These are phyloP conservation scores for Starmera quercuum DNA, from an alignment of 805 yeast species.

Conservation along the genomic window DNA sequence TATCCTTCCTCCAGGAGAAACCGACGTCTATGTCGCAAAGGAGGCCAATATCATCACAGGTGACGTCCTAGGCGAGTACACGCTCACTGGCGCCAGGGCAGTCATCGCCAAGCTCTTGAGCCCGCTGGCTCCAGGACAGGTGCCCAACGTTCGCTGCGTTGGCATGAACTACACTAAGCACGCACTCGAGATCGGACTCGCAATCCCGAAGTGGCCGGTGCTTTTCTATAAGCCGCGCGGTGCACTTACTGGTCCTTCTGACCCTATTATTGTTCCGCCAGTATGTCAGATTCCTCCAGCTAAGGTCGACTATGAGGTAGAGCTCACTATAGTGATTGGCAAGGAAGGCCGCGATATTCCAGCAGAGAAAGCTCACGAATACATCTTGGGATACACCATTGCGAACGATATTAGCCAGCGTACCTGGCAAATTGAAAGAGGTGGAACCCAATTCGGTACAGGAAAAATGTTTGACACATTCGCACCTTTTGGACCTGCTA, in stretches of 20 bases:
- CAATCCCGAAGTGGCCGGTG: slow-evolving; percentile 41
- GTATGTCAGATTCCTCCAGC: slow-evolving; percentile 26
- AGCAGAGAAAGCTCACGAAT: slow-evolving; percentile 33
- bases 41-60: slow-evolving; percentile 40
- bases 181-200: slow-evolving; percentile 29
- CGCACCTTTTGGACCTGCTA: slow-evolving; percentile 52
- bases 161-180: slow-evolving; percentile 46
- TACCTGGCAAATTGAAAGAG: slow-evolving; percentile 46
- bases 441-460: slow-evolving; percentile 45
- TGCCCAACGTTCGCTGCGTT: slow-evolving; percentile 35
- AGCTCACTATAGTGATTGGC: slow-evolving; percentile 47
- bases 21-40: slow-evolving; percentile 30
- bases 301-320: slow-evolving; percentile 46
- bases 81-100: slow-evolving; percentile 27
- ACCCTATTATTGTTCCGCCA: slow-evolving; percentile 33
- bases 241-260: slow-evolving; percentile 35
- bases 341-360: slow-evolving; percentile 36
- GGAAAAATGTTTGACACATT: slow-evolving; percentile 49
- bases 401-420: slow-evolving; percentile 53
- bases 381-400: slow-evolving; percentile 43
- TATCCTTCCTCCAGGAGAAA: slow-evolving; percentile 24
- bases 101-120: slow-evolving; percentile 28
- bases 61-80: slow-evolving; percentile 30
- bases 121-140: slow-evolving; percentile 31
- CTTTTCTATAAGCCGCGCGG: slow-evolving; percentile 44